phyloP scores from a whole-genome alignment of 495 filamentous ascomycete genomes.

The Xanthoparmelia taractica region DNA sequence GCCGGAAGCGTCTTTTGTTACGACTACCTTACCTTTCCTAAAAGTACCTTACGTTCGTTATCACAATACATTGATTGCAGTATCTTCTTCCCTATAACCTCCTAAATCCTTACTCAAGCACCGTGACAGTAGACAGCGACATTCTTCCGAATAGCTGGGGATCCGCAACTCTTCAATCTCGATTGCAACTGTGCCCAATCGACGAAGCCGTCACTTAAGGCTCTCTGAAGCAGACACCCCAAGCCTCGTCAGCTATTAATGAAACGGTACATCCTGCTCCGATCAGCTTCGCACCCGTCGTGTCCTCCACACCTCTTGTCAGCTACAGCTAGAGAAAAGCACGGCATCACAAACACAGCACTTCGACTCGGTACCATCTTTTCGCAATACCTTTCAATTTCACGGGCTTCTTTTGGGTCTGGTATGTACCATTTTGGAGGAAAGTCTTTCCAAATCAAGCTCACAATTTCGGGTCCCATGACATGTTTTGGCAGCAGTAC shows the following conservation, averaged over 20 bases:
- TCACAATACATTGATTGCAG: not conserved
- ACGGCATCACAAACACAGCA: not conserved
- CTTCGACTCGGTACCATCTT: not conserved
- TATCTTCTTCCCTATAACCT: not conserved
- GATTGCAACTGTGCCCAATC: not conserved
- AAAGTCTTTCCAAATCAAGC: not conserved
- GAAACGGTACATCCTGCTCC: not conserved
- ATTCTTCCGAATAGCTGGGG: not conserved
- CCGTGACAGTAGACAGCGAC: not conserved
- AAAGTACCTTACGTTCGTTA: not conserved
- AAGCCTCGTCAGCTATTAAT: not conserved
- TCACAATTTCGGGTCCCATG: not conserved
- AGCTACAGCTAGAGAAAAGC: not conserved
- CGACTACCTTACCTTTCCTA: too few species aligned
- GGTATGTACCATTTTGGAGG: not conserved
- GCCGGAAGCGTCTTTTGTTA: too few species aligned
- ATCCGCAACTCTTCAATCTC: not conserved
- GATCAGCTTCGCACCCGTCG: not conserved
- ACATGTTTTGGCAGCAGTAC: not conserved
- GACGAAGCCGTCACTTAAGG: not conserved
- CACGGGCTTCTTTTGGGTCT: not conserved
- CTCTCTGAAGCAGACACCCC: not conserved
- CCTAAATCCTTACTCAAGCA: not conserved
- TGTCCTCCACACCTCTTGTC: not conserved
- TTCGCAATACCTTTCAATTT: not conserved